Base-by-base conservation (phyloP, 78 protist species). In the Thecamonas trahens region DNA sequence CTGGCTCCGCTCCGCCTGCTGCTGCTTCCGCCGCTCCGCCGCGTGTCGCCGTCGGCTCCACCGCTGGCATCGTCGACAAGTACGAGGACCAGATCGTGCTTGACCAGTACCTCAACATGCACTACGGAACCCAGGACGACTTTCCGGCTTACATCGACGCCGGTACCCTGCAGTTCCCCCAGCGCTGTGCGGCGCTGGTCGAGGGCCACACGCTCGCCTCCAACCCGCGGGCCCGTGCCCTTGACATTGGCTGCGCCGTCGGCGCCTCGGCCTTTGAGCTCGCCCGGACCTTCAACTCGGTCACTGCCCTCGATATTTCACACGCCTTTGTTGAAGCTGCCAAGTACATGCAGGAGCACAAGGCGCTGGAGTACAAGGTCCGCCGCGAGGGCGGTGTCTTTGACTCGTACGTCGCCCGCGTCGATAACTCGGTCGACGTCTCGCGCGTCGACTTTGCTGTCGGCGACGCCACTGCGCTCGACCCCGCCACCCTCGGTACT, bases 171-270 rank as follows among this genome's bases (percentile, higher is more conserved):
- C 53, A 70, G 29, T 82, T 74, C 47, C 72, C 87, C 4, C 22
- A 11, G 37, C 72, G 54, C 26, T 65, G 61, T 17, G 60, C 57
- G 15, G 71, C 24, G 69, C 55, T 11, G 2, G 37, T 0, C 6
- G 45, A 11, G 14, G 37, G 52, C n/a, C 59, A 44, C 22, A 53
- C 72, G 9, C 39, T 9, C 39, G 9, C 61, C 11, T 34, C 17
- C 39, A 52, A 57, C 11, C 3, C 2, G 34, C 17, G 4, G 20
- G 22, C 22, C 14, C 80, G 77, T 22, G 83, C 77, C 37, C 71
- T 73, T 29, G 90, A 84, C 39, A 37, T 84, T 47, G 90, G 85
- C 29, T 84, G 90, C 47, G 74, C 71, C 11, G 80, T 74, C 18
- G 91, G 91, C 2, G 53, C 86, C 9, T 5, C 61, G 20, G 8